Base-by-base conservation (phyloP, 2,329 filamentous ascomycete genomes). In the Eurotiales sp. region DNA sequence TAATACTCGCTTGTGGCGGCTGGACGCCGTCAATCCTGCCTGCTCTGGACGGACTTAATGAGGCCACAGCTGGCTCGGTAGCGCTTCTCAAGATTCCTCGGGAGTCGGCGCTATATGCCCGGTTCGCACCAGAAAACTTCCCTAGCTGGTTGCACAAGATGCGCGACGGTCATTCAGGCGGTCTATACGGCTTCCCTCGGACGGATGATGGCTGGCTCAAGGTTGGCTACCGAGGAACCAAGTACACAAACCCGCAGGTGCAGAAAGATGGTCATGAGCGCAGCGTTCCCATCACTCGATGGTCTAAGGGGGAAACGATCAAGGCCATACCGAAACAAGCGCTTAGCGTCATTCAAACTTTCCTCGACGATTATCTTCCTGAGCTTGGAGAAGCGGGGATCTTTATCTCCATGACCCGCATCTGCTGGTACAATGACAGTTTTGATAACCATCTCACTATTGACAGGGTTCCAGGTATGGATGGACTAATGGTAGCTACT, bases 351-450 rank as follows among this genome's bases (percentile, higher is more conserved):
- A 55, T 71, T 50, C 44, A 61, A 5, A 49, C 37, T 0, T 75
- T 77, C 41, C 45, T 76, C 0, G 56, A 65, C 3, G 64, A 69
- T 7, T 72, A 72, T 49, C 59, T 78, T 2, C 76, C 76, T 0
- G 76, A 78, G 39, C 59, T 79, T 3, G 55, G 44, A 25, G 58
- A 57, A 2, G 43, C 66, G 3, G 67, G 68, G 1, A 64, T 76
- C 22, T 56, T 62, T 21, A 56, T 77, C 50, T 70, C 74, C 1
- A 68, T 69, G 14, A 77, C 72, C 0, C 74, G 70, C 52, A 73
- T 77, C 11, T 83, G 75, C 63, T 81, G 73, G 75, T 83, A 83
- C 58, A 80, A 73, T 0, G 81, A 84, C 56, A 81, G 77, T 0
- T 75, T 74, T 1, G 70, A 74, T 14, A 79, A 80, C 27, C 75